Percentiles rank a stretch among this genome's conserved stretches.
Evolutionary conservation across 2,329 filamentous ascomycete species (phyloP).

Genomic region (Penicillium sp.): DNA sequence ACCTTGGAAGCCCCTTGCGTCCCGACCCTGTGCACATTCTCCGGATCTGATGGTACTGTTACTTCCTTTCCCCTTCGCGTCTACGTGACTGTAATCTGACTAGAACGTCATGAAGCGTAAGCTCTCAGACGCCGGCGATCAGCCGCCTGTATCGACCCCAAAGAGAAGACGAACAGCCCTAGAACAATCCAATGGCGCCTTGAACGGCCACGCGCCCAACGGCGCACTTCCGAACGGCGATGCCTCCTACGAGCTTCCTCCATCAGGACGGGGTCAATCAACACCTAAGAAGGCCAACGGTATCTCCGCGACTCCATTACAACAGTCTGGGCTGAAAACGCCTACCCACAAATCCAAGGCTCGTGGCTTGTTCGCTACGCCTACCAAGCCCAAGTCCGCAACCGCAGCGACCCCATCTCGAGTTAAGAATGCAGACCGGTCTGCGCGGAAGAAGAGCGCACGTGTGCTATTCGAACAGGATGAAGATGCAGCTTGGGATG

Average conservation of each 20-base stretch:
- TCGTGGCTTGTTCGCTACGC: constrained; percentile 43
- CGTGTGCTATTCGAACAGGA: constrained; percentile 73
- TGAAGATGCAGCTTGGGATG: constrained; percentile 63
- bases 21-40: constrained; percentile 27
- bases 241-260: constrained; percentile 26
- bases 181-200: constrained; percentile 25
- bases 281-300: constrained; percentile 36
- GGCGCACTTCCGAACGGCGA: constrained; percentile 19
- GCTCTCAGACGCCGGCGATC: constrained; percentile 38
- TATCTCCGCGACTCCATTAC: constrained; percentile 30
- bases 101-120: constrained; percentile 43
- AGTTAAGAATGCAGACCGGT: constrained; percentile 73
- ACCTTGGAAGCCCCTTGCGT: constrained; percentile 28
- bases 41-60: constrained; percentile 37
- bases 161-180: constrained; percentile 38
- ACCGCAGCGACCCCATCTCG: constrained; percentile 58
- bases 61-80: constrained; percentile 24
- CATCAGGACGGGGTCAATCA: constrained; percentile 29
- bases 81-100: constrained; percentile 18
- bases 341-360: constrained; percentile 40
- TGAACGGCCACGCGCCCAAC: constrained; percentile 27
- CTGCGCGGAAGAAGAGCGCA: constrained; percentile 82
- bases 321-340: constrained; percentile 39
- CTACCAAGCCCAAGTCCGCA: constrained; percentile 35
- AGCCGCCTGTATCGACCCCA: constrained; percentile 39